A percentile compares a stretch with the other conserved stretches of the same genome.
phyloP scores from a whole-genome alignment of 2,329 filamentous ascomycete species.

The Fusarium sp. region DNA sequence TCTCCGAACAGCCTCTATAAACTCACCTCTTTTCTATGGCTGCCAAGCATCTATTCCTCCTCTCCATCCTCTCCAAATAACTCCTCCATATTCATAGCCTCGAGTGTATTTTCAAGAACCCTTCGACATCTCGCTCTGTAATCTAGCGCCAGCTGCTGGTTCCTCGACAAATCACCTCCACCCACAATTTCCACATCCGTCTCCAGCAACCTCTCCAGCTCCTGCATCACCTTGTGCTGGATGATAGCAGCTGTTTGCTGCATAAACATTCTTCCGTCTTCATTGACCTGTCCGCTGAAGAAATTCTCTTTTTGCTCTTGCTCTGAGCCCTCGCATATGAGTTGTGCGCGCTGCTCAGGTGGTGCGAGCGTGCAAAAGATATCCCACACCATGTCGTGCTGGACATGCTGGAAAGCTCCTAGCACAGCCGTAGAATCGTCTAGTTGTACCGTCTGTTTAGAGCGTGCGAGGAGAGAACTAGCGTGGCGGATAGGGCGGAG shows the following conservation, averaged over 20 bases:
- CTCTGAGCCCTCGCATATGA: conserved; percentile 50
- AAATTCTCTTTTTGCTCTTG: conserved; percentile 45
- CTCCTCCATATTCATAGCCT: conserved; percentile 53
- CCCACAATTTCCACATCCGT: conserved; percentile 60
- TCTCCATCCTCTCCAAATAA: conserved; percentile 44
- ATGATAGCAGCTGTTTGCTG: conserved; percentile 57
- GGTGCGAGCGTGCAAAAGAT: conserved; percentile 57
- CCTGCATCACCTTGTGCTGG: conserved; percentile 57
- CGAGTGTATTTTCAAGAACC: conserved; percentile 61
- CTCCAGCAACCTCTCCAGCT: conserved; percentile 60
- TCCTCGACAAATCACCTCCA: conserved; percentile 56
- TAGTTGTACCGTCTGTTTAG: conserved; percentile 54
- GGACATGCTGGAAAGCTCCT: conserved; percentile 62
- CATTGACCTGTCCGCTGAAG: conserved; percentile 50
- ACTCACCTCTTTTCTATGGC: conserved; percentile 53
- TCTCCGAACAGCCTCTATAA: conserved; percentile 35
- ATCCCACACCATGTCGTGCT: conserved; percentile 66
- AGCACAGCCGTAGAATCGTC: conserved; percentile 48
- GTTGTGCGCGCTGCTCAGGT: conserved; percentile 47
- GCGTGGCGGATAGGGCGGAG: conserved; percentile 61
- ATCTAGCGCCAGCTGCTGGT: conserved; percentile 62
- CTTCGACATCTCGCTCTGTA: conserved; percentile 63
- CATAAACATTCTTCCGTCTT: conserved; percentile 47
- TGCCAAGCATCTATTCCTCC: conserved; percentile 46
- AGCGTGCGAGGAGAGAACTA: conserved; percentile 61